Conservation (phyloP, 2,329 filamentous ascomycete species). For the Gyromitra esculenta region DNA sequence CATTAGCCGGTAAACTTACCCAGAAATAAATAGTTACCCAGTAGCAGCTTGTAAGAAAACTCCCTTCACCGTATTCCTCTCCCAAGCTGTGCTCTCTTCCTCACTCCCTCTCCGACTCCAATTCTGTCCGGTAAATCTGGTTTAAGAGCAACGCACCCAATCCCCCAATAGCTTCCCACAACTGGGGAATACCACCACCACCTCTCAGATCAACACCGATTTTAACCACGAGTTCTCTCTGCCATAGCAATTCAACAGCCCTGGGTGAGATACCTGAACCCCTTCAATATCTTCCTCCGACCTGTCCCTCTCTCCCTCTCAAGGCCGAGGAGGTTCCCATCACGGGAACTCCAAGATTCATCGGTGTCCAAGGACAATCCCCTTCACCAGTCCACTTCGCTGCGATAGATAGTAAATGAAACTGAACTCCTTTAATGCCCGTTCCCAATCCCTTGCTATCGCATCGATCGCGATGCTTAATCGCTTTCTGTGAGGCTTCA, state of each 20-base stretch:
- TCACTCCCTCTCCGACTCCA: background rate
- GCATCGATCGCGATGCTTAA: background rate
- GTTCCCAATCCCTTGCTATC: background rate
- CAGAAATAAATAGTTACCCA: background rate
- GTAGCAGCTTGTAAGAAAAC: background rate
- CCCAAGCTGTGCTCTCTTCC: background rate
- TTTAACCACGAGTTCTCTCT: background rate
- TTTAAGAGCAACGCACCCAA: background rate
- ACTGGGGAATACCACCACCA: background rate
- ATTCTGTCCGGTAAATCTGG: background rate
- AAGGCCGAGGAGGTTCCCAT: background rate
- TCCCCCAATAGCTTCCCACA: background rate
- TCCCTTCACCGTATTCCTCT: background rate
- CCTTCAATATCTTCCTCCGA: background rate
- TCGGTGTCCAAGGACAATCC: background rate
- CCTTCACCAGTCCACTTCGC: background rate
- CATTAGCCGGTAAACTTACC: background rate
- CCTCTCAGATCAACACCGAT: background rate
- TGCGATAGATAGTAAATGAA: background rate
- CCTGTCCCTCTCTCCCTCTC: background rate
- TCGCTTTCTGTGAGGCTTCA: background rate
- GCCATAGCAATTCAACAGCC: background rate
- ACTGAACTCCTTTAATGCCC: background rate
- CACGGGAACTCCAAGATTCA: background rate
- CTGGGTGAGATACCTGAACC: background rate